A percentile compares a stretch with the other conserved stretches of the same genome.
Conservation (phyloP, 2,329 filamentous ascomycete genomes). For the Fusarium sulawesiense region DNA sequence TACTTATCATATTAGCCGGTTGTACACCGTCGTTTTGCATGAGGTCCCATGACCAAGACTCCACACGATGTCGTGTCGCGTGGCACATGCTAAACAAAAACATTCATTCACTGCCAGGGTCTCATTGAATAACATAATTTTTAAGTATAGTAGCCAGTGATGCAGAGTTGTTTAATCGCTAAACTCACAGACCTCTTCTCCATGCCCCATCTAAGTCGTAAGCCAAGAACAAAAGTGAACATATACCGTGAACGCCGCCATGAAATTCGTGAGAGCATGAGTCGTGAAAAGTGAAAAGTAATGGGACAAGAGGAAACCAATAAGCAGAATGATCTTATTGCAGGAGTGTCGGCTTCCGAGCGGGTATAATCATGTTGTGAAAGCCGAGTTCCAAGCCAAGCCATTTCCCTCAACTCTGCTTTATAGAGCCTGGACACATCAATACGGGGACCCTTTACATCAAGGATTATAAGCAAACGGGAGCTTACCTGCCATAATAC, state of each 20-base stretch:
- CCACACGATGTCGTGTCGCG: conserved; percentile 30
- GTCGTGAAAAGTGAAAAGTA: conserved; percentile 28
- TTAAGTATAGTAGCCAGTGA: conserved; percentile 26
- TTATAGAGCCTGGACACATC: conserved; percentile 13
- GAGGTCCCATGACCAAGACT: conserved; percentile 35
- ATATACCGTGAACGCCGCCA: conserved; percentile 31
- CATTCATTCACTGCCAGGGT: conserved; percentile 1
- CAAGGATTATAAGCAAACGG: conserved; percentile 16
- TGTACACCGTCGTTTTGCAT: conserved; percentile 34
- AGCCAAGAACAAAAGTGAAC: conserved; percentile 15
- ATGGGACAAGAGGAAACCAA: conserved; percentile 1
- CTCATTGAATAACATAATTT: conserved; percentile 6
- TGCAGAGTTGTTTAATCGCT: conserved; percentile 5
- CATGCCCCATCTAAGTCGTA: conserved; percentile 24
- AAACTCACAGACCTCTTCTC: conserved; percentile 12
- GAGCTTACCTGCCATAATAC: conserved; percentile 20
- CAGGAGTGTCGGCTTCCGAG: conserved; percentile 2
- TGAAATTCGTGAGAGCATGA: conserved; percentile 30
- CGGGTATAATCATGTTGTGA: background rate
- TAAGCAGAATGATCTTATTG: background rate
- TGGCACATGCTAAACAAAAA: conserved; percentile 21
- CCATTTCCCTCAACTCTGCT: conserved; percentile 4
- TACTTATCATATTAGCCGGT: conserved; percentile 20
- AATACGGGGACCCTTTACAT: conserved; percentile 10
- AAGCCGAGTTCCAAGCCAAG: conserved; percentile 4